phyloP scores from a whole-genome alignment of 257 asterid species.

The Fraxinus americana region DNA sequence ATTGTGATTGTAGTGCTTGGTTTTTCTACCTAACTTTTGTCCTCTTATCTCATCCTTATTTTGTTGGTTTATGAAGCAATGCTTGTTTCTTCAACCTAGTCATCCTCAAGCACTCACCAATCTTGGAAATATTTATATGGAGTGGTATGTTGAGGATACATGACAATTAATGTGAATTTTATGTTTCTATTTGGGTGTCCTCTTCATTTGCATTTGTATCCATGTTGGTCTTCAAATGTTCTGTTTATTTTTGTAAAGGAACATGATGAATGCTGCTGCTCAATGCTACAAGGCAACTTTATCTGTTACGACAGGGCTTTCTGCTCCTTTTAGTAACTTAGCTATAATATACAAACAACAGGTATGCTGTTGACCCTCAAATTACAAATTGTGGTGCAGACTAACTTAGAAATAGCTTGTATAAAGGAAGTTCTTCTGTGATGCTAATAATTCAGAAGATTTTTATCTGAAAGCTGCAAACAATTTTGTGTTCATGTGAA shows the following conservation, averaged over 20 bases:
- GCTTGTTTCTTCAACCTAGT: slow-evolving; percentile 88
- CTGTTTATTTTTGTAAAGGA: slow-evolving; percentile 53
- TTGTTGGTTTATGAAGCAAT: slow-evolving; percentile 65
- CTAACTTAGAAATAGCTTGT: slow-evolving; percentile 11
- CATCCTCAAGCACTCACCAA: slow-evolving; percentile 99
- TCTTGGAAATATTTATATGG: slow-evolving; percentile 98
- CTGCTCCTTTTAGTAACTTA: slow-evolving; percentile 95
- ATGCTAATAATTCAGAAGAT: not conserved
- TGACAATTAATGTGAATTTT: slow-evolving; percentile 6
- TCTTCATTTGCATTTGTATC: not conserved
- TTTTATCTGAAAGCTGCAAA: not conserved
- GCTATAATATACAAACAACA: slow-evolving; percentile 98
- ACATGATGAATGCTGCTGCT: slow-evolving; percentile 93
- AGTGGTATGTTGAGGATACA: slow-evolving; percentile 61
- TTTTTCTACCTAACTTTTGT: slow-evolving; percentile 10
- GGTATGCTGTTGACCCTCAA: slow-evolving; percentile 42
- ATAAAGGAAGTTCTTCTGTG: not conserved
- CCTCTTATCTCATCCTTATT: slow-evolving; percentile 21
- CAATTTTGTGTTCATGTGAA: slow-evolving; percentile 10
- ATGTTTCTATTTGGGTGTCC: not conserved
- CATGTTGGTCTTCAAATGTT: slow-evolving; percentile 20
- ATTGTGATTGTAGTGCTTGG: slow-evolving; percentile 19
- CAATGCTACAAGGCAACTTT: slow-evolving; percentile 95
- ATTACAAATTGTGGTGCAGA: not conserved
- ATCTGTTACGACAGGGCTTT: slow-evolving; percentile 84